Evolutionary conservation across 805 yeast species (phyloP).

Genomic region (Kodamaea hsintzibuensis): DNA sequence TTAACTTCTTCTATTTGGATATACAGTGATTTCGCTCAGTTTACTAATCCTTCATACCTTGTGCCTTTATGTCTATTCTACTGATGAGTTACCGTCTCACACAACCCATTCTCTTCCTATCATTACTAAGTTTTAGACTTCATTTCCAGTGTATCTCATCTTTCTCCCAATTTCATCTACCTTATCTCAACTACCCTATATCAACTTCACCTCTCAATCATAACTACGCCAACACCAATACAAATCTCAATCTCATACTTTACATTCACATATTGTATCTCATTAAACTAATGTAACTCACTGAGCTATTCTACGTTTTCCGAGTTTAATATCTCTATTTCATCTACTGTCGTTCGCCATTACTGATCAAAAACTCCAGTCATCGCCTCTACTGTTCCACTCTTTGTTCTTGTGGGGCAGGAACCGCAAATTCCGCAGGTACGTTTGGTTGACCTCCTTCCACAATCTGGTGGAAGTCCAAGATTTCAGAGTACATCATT

Average conservation of each 20-base stretch:
- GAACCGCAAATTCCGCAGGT: constrained; percentile 3
- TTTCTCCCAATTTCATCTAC: too few relatives aligned
- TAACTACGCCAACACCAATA: too few relatives aligned
- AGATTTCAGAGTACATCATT: constrained; percentile 97
- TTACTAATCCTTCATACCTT: too few relatives aligned
- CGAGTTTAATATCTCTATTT: neutral
- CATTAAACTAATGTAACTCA: neutral
- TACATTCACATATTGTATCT: neutral
- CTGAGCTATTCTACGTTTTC: neutral
- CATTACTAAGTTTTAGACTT: too few relatives aligned
- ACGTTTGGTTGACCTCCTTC: constrained; percentile 28
- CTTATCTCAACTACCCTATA: too few relatives aligned
- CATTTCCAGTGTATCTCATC: too few relatives aligned
- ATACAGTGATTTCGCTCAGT: too few relatives aligned
- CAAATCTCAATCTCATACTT: neutral
- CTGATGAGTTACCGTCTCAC: too few relatives aligned
- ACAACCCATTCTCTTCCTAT: too few relatives aligned
- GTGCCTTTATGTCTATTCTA: too few relatives aligned
- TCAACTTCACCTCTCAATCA: too few relatives aligned
- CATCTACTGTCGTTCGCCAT: neutral
- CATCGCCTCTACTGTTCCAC: neutral
- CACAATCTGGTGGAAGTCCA: constrained; percentile 92
- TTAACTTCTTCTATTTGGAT: too few relatives aligned
- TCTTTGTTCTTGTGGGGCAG: constrained; percentile 5
- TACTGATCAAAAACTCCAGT: neutral